Base-by-base conservation (phyloP, 306 rosid species). In the Rosa lucieae region DNA sequence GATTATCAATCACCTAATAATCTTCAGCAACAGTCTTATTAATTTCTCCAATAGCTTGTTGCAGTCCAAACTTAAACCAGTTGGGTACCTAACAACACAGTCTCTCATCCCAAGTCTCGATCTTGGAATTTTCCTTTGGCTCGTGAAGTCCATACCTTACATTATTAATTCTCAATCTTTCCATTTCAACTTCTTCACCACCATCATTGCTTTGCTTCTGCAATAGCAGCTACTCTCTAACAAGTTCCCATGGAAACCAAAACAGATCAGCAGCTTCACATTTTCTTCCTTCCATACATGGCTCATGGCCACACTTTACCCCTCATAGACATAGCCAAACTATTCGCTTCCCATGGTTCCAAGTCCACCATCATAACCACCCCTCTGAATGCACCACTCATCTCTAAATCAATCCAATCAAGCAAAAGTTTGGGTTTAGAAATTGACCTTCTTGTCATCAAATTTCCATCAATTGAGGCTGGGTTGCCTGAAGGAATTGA, bases 401-500 rank as follows among this genome's bases (percentile, higher is more conserved):
- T 62, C 52, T 63, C 72, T 18, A 65, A 63, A 63, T 6, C 63
- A 47, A 29, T 77, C 63, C 23, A 40, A 35, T 32, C 10, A 18
- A 62, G 61, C 73, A 65, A 29, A 52, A 8, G 32, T 35, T 63
- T 48, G 5, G 46, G 35, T 35, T 18, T 32, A 1, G 6, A 65
- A 21, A 76, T 76, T 12, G 67, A 76, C 3, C 10, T 49, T 32
- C 40, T 59, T 63, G 5, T 46, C 39, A 46, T 76, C 15, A 29
- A 47, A 18, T 62, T 76, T 20, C 79, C 72, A 8, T 46, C 43
- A 0, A 17, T 0, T 5, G 87, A 65, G 10, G 79, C 74, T 5
- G 81, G 89, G 81, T 3, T 83, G 12, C 87, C 87, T 0, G 79
- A 83, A 56, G 86, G 82, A 5, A 85, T 77, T 55, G 90, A 89